Percentiles rank a stretch among this genome's conserved stretches.
Evolutionary conservation across 108 stramenopile genomes (phyloP).

Genomic region (Cyclotella kingstonii): DNA sequence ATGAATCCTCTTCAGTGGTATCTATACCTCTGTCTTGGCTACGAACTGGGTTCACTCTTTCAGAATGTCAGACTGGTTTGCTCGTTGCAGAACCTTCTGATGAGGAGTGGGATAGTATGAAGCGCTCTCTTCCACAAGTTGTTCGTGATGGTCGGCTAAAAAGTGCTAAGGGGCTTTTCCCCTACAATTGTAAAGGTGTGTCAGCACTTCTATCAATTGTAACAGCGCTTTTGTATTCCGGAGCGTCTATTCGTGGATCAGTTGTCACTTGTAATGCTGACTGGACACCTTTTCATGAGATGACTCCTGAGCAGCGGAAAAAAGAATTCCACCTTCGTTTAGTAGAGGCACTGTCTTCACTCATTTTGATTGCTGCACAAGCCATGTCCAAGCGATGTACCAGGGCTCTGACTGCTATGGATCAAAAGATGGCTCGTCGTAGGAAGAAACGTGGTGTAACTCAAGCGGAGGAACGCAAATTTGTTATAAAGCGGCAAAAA

Average conservation of each 20-base stretch:
- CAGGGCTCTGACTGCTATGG: conserved; percentile 31
- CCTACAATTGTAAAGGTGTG: conserved; percentile 71
- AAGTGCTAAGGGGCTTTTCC: conserved; percentile 27
- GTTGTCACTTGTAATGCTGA: conserved; percentile 37
- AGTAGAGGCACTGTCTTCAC: conserved; percentile 61
- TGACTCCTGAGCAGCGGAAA: conserved; percentile 50
- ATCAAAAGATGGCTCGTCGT: conserved; percentile 22
- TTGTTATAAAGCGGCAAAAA: conserved; percentile 4
- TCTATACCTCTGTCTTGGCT: conserved; percentile 35
- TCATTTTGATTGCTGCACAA: conserved; percentile 68
- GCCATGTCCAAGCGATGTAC: conserved; percentile 39
- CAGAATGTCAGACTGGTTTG: conserved; percentile 35
- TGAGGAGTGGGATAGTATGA: conserved; percentile 25
- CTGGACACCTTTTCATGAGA: conserved; percentile 50
- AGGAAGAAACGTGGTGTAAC: conserved; percentile 11
- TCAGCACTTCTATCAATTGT: conserved; percentile 68
- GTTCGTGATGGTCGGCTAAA: conserved; percentile 31
- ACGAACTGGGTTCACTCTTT: conserved; percentile 35
- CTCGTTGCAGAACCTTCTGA: conserved; percentile 13
- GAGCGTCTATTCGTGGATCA: conserved; percentile 59
- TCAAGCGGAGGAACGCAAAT: conserved; percentile 27
- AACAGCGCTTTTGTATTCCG: conserved; percentile 65
- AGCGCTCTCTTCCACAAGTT: conserved; percentile 12
- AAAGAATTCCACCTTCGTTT: conserved; percentile 64
- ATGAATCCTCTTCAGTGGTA: conserved; percentile 11